These are phyloP conservation scores for Ophiosphaerella narmari DNA, from an alignment of 2,329 filamentous ascomycete species.

Conservation along the genomic window DNA sequence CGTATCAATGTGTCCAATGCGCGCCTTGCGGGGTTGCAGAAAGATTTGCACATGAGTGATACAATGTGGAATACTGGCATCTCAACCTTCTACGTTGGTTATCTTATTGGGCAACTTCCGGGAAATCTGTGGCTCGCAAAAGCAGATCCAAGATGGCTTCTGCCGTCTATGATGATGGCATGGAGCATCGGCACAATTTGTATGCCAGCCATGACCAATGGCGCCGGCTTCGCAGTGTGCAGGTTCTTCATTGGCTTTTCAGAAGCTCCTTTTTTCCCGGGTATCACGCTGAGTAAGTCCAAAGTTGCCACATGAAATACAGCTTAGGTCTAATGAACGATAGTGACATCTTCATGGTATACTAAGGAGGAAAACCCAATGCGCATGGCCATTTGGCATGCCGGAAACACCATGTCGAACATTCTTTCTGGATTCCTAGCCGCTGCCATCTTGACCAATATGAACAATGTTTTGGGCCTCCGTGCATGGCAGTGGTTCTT, in stretches of 20 bases:
- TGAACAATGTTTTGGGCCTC: slow-evolving; percentile 49
- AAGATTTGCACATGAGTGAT: slow-evolving; percentile 38
- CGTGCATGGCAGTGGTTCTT: slow-evolving; percentile 52
- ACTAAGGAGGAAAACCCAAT: slow-evolving; percentile 51
- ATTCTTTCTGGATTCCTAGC: slow-evolving; percentile 53
- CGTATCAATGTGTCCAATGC: slow-evolving; percentile 49
- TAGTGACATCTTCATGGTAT: slow-evolving; percentile 52
- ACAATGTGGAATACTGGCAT: slow-evolving; percentile 48
- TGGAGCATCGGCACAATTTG: slow-evolving; percentile 52
- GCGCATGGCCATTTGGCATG: slow-evolving; percentile 54
- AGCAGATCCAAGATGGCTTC: slow-evolving; percentile 39
- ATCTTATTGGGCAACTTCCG: slow-evolving; percentile 53
- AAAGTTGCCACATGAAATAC: background rate
- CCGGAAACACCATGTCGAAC: slow-evolving; percentile 53
- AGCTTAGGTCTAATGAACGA: background rate
- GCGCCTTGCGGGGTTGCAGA: slow-evolving; percentile 45
- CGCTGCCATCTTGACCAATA: slow-evolving; percentile 52
- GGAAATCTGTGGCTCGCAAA: slow-evolving; percentile 54
- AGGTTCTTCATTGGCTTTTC: slow-evolving; percentile 46
- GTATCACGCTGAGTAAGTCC: slow-evolving; percentile 45
- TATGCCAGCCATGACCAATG: slow-evolving; percentile 49
- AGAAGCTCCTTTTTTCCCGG: slow-evolving; percentile 47
- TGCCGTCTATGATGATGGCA: slow-evolving; percentile 49
- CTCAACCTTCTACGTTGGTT: slow-evolving; percentile 53
- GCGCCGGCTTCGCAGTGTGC: slow-evolving; percentile 42